Base-by-base conservation (phyloP, 2,329 filamentous ascomycete genomes). In the Xylariaceae sp. region DNA sequence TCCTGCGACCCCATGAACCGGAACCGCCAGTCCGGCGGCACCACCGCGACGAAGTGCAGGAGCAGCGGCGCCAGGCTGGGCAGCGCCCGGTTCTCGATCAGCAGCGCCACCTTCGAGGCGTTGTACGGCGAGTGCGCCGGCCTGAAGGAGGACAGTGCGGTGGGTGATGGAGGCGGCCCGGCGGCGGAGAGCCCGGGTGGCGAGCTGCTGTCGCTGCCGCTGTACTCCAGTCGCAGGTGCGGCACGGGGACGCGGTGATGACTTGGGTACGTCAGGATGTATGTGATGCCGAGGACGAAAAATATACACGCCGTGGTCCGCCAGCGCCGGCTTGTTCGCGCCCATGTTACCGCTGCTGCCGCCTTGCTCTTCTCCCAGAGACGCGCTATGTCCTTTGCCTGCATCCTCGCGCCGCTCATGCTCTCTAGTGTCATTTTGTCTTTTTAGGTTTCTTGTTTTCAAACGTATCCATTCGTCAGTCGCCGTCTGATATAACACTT, bases 21-120 rank as follows among this genome's bases (percentile, higher is more conserved):
- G 70, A 82, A 81, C 24, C 75, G 76, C 81, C 81, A 84, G 69
- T 83, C 80, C 1, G 79, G 76, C 4, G 81, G 81, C 2, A 83
- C 76, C 16, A 83, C 78, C 3, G 77, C 72, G 59, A 82, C 82
- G 70, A 83, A 81, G 64, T 83, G 81, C 20, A 83, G 72, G 66
- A 82, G 70, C 32, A 82, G 70, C 1, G 81, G 80, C 3, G 79
- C 79, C 35, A 84, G 74, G 56, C 77, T 70, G 3, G 79, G 73
- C 29, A 74, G 72, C 1, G 76, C 63, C 1, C 81, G 77, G 67
- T 77, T 77, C 64, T 83, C 81, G 55, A 84, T 76, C 16, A 84
- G 72, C 9, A 84, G 74, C 26, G 80, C 81, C 30, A 84, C 73
- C 64, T 83, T 82, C 57, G 73, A 76, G 43, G 72, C 70, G 63